Evolutionary conservation across 2,329 filamentous ascomycete species (phyloP).

Genomic region (Endoconidiophora polonica): DNA sequence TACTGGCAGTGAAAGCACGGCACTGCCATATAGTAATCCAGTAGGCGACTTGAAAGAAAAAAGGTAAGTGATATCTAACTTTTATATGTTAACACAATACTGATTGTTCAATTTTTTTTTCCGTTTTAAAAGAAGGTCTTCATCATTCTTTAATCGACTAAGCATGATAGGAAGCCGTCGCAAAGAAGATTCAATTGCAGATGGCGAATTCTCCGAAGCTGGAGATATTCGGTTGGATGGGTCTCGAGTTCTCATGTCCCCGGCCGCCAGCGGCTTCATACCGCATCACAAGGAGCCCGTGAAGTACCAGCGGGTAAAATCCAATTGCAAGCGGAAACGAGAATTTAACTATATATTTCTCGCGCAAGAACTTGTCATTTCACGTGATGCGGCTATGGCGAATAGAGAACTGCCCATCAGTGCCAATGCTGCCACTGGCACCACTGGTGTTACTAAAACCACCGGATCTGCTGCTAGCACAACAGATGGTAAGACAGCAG

Average conservation of each 20-base stretch:
- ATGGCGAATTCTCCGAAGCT: slow-evolving; percentile 64
- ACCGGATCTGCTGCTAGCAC: slow-evolving; percentile 18
- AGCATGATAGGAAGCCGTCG: slow-evolving; percentile 35
- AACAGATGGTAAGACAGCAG: not conserved
- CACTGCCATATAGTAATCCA: no score
- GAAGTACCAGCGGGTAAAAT: slow-evolving; percentile 72
- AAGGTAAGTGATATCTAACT: slow-evolving; percentile 33
- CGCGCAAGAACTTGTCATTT: slow-evolving; percentile 61
- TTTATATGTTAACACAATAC: not conserved
- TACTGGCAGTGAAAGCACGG: no score
- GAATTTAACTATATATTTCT: slow-evolving; percentile 82
- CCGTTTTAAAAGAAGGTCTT: slow-evolving; percentile 49
- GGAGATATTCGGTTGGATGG: slow-evolving; percentile 57
- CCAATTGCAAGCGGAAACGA: slow-evolving; percentile 62
- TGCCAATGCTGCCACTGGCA: not conserved
- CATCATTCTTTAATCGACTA: slow-evolving; percentile 75
- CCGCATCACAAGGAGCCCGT: slow-evolving; percentile 79
- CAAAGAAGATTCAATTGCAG: slow-evolving; percentile 21
- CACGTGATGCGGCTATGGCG: slow-evolving; percentile 17
- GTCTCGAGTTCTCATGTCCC: slow-evolving; percentile 46
- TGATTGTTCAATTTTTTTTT: not conserved
- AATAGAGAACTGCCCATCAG: not conserved
- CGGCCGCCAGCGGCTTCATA: slow-evolving; percentile 49
- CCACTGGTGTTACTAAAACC: slow-evolving; percentile 15
- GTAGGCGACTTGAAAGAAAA: slow-evolving; percentile 34